Base-by-base conservation (phyloP, 2,329 filamentous ascomycete genomes). In the Fusarium fujikuroi region DNA sequence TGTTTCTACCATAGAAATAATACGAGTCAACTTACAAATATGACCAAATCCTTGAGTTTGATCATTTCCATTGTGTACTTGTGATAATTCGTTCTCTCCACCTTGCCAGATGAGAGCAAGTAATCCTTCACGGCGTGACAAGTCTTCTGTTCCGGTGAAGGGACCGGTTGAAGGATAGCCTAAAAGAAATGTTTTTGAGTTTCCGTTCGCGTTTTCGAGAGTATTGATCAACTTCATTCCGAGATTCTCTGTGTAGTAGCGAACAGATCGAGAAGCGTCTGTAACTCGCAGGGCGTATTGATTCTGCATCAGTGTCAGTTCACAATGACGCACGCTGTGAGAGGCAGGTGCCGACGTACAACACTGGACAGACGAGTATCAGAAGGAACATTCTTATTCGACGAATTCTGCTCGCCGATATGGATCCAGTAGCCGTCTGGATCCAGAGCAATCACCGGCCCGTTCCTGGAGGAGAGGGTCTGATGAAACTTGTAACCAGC, bases 381-480 rank as follows among this genome's bases (percentile, higher is more conserved):
- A 3, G 44, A 5, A 16, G 14, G 0, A 3, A 16, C 9, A 47
- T 8, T 30, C 25, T 11, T 21, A 8, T 21, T n/a, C 12, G 3
- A 9, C 0, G 3, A 30, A 5, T 11, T 3, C 6, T 16, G 6
- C 7, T 47, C 9, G 0, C 2, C 9, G 9, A 56, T 21, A 11
- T 8, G 53, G 18, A 56, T 9, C 37, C 28, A 44, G 28, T 56
- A 56, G 18, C 53, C 53, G 7, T 44, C 37, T 25, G 53, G 53
- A 15, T 56, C 53, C 16, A 56, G 28, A 19, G 53, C 21, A 15
- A 56, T 44, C 2, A 34, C 16, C 3, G 7, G 28, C 12, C 25
- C 21, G 11, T 32, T 16, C 9, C 6, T 7, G 2, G 28, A 23
- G 21, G 37, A 11, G 15, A 6, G 6, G 11, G 9, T 16, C 25